A percentile compares a stretch with the other conserved stretches of the same genome.
These are phyloP conservation scores for Ogataea trehaloabstinens DNA, from an alignment of 805 yeast species.

Conservation along the genomic window DNA sequence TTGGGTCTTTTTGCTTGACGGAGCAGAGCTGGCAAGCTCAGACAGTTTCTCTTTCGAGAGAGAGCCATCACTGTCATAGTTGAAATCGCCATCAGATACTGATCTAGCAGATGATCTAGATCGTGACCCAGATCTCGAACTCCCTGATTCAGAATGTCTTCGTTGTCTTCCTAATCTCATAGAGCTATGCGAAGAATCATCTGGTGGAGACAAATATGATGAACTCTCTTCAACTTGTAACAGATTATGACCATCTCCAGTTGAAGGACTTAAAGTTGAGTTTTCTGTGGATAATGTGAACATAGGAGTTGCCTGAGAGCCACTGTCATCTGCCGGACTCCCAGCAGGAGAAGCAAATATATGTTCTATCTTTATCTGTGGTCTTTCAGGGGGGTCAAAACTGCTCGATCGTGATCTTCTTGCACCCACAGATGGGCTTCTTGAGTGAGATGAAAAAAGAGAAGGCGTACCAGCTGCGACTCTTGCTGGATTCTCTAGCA, in stretches of 20 bases:
- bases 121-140: slow-evolving; percentile 34
- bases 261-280: neutral
- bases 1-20: slow-evolving; percentile 51
- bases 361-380: slow-evolving; percentile 27
- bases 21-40: slow-evolving; percentile 60
- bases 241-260: neutral
- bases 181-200: slow-evolving; percentile 27
- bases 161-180: slow-evolving; percentile 42
- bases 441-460: slow-evolving; percentile 47
- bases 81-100: slow-evolving; percentile 29
- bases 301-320: slow-evolving; percentile 6
- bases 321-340: neutral
- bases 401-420: slow-evolving; percentile 32
- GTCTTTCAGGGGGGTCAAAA: slow-evolving; percentile 10
- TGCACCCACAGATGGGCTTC: slow-evolving; percentile 33
- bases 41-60: slow-evolving; percentile 55
- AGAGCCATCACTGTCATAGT: slow-evolving; percentile 30
- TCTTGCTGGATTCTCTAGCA: slow-evolving; percentile 38
- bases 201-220: slow-evolving; percentile 24
- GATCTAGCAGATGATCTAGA: slow-evolving; percentile 28
- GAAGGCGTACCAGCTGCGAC: slow-evolving; percentile 52
- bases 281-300: slow-evolving; percentile 7
- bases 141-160: slow-evolving; percentile 20
- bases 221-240: slow-evolving; percentile 34
- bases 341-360: slow-evolving; percentile 10